Percentiles rank a stretch among this genome's conserved stretches.
phyloP scores from a whole-genome alignment of 2,329 filamentous ascomycete species.

The Colletotrichum godetiae region DNA sequence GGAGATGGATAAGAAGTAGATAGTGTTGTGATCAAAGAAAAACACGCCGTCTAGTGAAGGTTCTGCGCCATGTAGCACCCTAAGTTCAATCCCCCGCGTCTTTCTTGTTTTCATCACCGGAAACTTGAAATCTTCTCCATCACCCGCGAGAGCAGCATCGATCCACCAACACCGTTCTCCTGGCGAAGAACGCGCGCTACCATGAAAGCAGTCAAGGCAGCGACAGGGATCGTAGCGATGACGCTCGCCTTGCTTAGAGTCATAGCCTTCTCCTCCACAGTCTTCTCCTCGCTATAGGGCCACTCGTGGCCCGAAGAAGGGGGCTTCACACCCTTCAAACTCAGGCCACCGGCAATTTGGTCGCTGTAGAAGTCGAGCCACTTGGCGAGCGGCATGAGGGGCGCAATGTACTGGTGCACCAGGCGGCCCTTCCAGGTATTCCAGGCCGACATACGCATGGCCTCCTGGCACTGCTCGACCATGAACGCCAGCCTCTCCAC shows the following conservation, averaged over 20 bases:
- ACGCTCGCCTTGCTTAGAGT: background rate
- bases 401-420: constrained; percentile 17
- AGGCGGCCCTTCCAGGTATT: constrained; percentile 13
- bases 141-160: background rate
- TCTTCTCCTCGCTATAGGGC: constrained; percentile 27
- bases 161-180: background rate
- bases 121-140: constrained; percentile 10
- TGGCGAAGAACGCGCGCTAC: background rate
- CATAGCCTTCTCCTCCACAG: background rate
- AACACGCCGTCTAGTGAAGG: background rate
- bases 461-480: constrained; percentile 27
- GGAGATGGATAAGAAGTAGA: background rate
- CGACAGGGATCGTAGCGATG: constrained; percentile 3
- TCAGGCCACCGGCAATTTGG: constrained; percentile 6
- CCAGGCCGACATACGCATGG: constrained; percentile 26
- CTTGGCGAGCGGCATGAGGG: background rate
- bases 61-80: background rate
- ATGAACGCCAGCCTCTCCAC: constrained; percentile 4
- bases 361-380: constrained; percentile 27
- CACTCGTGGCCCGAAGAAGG: constrained; percentile 8
- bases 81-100: background rate
- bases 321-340: constrained; percentile 1
- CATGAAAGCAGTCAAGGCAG: constrained; percentile 16
- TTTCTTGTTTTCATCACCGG: background rate
- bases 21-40: background rate